Percentiles rank a stretch among this genome's conserved stretches.
Conservation (phyloP, 768 basidiomycete species). For the Pleurotus pulmonarius region DNA sequence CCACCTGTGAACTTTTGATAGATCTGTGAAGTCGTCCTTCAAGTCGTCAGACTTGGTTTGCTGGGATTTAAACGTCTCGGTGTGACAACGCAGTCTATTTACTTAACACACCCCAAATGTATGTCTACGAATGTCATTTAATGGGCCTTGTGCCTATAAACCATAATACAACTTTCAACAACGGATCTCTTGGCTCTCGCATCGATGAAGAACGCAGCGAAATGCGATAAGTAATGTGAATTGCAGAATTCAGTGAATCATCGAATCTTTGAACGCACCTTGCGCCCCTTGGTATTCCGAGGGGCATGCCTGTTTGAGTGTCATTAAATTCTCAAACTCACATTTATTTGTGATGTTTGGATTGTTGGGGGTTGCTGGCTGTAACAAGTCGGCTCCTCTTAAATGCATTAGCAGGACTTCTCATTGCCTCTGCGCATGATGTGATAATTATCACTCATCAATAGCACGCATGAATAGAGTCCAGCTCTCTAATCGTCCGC, state of each 20-base stretch:
- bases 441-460: constrained; percentile 52
- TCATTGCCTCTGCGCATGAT: constrained; percentile 27
- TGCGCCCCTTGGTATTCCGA: constrained; percentile 74
- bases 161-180: constrained; percentile 39
- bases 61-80: not conserved
- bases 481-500: no score
- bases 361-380: constrained; percentile 35
- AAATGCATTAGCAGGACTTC: constrained; percentile 43
- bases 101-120: constrained; percentile 19
- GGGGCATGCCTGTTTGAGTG: constrained; percentile 77
- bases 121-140: constrained; percentile 23
- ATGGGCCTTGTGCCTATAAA: constrained; percentile 23
- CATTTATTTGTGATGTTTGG: constrained; percentile 31
- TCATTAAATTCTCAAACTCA: constrained; percentile 53
- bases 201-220: constrained; percentile 81
- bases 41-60: constrained; percentile 16
- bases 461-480: constrained; percentile 10
- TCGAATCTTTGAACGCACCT: constrained; percentile 83
- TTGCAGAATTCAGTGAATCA: constrained; percentile 81
- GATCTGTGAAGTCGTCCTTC: constrained; percentile 16
- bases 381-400: constrained; percentile 31
- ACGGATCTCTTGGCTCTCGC: constrained; percentile 76
- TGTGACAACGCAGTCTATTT: constrained; percentile 18
- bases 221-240: constrained; percentile 82
- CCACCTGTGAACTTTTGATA: constrained; percentile 47